Base-by-base conservation (phyloP, 768 basidiomycete genomes). In the Dioszegia hungarica region DNA sequence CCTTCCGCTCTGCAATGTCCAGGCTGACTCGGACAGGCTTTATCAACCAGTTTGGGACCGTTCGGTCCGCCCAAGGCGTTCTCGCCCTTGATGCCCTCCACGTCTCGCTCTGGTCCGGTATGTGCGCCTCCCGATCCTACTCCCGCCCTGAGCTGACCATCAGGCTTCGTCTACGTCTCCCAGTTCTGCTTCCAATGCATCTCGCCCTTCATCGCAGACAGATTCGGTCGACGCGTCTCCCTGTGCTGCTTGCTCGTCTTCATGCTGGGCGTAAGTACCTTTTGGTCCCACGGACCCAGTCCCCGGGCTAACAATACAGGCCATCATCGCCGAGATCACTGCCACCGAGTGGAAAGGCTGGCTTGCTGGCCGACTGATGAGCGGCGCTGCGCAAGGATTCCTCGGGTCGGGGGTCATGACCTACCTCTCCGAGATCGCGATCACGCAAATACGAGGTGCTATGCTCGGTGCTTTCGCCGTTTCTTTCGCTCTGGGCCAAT, bases 321-420 rank as follows among this genome's bases (percentile, higher is more conserved):
- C 44, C 17, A 53, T 60, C 33, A 60, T 60, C 27, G 28, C 48
- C 6, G 62, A 60, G 29, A 60, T 59, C 45, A 45, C 59, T 2
- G 62, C 62, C 29, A 53, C 33, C 24, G 51, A 63, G n/a, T 63
- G 55, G 54, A 60, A 60, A 41, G 59, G 37, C 29, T 63, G 40
- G 34, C 24, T 59, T 14, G 62, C 54, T 9, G 61, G 51, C 11
- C 50, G 50, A 17, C 54, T 57, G 28, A 47, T 62, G 31, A 48
- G 36, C 34, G 60, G 60, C 24, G 17, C 36, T 3, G 50, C 46
- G 11, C 22, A 17, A 1, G 28, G 24, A 17, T 54, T 47, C 45
- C 20, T 54, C 24, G 27, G n/a, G 5, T 3, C 51, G 24, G 46
- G 52, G 6, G 36, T 47, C 24, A 44, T 48, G 34, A 37, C 24